These are phyloP conservation scores for Breynia disticha DNA, from an alignment of 441 rosid genomes.

Conservation along the genomic window DNA sequence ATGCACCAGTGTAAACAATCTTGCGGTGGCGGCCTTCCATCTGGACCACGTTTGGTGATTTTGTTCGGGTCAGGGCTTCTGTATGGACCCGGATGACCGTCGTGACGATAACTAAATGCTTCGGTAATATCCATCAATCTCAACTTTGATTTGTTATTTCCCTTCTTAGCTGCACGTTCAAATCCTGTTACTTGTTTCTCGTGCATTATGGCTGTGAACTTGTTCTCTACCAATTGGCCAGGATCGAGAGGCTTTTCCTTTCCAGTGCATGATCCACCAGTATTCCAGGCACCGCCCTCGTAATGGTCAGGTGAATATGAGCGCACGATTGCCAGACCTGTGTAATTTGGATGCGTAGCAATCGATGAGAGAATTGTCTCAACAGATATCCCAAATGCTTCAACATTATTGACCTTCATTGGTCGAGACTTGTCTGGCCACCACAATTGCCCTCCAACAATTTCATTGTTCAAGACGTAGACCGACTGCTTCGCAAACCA, in stretches of 20 bases:
- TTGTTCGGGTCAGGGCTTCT: constrained; percentile 78
- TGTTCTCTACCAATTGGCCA: constrained; percentile 66
- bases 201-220: constrained; percentile 68
- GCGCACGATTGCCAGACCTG: constrained; percentile 64
- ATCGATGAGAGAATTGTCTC: constrained; percentile 66
- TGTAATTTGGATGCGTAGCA: constrained; percentile 61
- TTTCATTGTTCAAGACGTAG: constrained; percentile 65
- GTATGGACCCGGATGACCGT: constrained; percentile 95
- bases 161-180: constrained; percentile 34
- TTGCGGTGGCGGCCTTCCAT: constrained; percentile 89
- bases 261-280: constrained; percentile 95
- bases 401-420: constrained; percentile 68
- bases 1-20: constrained; percentile 97
- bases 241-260: constrained; percentile 53
- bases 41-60: constrained; percentile 61
- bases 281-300: constrained; percentile 95
- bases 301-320: constrained; percentile 93
- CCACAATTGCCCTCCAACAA: constrained; percentile 91
- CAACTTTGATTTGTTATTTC: constrained; percentile 35
- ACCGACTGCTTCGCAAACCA: constrained; percentile 96
- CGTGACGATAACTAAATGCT: constrained; percentile 74
- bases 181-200: constrained; percentile 68
- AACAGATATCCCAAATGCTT: constrained; percentile 79
- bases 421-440: constrained; percentile 65
- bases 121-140: constrained; percentile 81